These are phyloP conservation scores for Alternaria arborescens DNA, from an alignment of 2,329 filamentous ascomycete species.

Conservation along the genomic window DNA sequence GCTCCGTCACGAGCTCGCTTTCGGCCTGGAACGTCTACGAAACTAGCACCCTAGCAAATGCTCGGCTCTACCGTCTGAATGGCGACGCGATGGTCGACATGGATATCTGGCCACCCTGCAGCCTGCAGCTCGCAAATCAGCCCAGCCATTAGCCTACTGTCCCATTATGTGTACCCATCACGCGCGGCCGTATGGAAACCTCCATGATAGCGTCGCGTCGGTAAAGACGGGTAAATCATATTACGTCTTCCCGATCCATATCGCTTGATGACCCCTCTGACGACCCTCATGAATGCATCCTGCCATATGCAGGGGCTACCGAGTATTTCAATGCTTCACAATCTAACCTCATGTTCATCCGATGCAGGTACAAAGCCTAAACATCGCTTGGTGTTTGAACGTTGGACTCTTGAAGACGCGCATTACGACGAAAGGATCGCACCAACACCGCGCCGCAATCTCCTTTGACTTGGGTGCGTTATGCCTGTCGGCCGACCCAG, in stretches of 20 bases:
- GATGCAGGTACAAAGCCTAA: conserved; percentile 25
- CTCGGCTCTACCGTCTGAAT: background rate
- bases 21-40: conserved; percentile 8
- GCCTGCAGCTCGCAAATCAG: conserved; percentile 3
- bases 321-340: conserved; percentile 8
- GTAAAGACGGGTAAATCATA: conserved; percentile 19
- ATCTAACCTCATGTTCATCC: conserved; percentile 15
- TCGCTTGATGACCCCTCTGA: conserved; percentile 1
- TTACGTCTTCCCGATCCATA: conserved; percentile 12
- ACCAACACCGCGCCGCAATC: conserved; percentile 15
- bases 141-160: conserved; percentile 14
- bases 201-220: conserved; percentile 11
- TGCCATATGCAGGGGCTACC: conserved; percentile 22
- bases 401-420: conserved; percentile 1
- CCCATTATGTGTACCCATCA: conserved; percentile 10
- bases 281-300: conserved; percentile 4
- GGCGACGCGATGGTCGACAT: conserved; percentile 10
- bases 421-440: conserved; percentile 10
- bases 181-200: background rate
- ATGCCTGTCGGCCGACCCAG: conserved; percentile 8
- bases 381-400: conserved; percentile 1
- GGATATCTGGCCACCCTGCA: background rate
- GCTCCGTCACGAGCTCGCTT: conserved; percentile 21
- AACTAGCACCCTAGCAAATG: background rate
- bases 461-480: background rate